Evolutionary conservation across 768 basidiomycete genomes (phyloP), one percentile per base, ranked within the genome.

Genomic region (Leucosporidium scottii): DNA sequence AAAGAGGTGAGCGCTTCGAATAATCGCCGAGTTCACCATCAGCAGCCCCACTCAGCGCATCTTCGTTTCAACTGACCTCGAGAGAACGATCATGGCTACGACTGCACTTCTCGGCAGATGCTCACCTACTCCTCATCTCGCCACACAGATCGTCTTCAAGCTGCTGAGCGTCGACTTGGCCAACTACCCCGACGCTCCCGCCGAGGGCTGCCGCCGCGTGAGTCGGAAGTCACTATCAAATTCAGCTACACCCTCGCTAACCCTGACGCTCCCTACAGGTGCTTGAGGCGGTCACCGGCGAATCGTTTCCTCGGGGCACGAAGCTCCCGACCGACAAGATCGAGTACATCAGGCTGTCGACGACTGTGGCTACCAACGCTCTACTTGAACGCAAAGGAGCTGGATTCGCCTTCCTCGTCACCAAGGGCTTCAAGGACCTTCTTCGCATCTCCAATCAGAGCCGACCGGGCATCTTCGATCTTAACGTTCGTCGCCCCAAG

Each of bases 331-430:
- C 61, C 21, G 28, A 65, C 18, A 66, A 69, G 63, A 65, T 75
- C 15, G 68, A 66, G 34, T 67, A 64, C 62, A 73, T 75, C 49
- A 63, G 74, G 9, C 59, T 75, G 0, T 67, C 65, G 0, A 96
- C 93, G 0, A 98, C 94, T 0, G 91, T 97, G 5, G 93, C 93
- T 0, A 98, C 94, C 23, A 98, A 97, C 74, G 93, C 94, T 0
- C 83, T 98, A 0, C 83, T 98, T 9, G 94, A 98, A 75, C 86
- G 94, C 57, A 93, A 94, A 78, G 94, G 94, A 1, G 88, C 91
- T 74, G 87, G 86, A 69, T 91, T 94, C 67, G 93, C 91, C 0
- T 81, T 98, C 47, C 80, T 96, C 20, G 94, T 93, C 75, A 97
- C 94, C 1, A 85, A 85, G 68, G 92, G 92, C 0, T 94, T 93